Evolutionary conservation across 208 protist species (phyloP).

Genomic region (Trypanosoma caninum): DNA sequence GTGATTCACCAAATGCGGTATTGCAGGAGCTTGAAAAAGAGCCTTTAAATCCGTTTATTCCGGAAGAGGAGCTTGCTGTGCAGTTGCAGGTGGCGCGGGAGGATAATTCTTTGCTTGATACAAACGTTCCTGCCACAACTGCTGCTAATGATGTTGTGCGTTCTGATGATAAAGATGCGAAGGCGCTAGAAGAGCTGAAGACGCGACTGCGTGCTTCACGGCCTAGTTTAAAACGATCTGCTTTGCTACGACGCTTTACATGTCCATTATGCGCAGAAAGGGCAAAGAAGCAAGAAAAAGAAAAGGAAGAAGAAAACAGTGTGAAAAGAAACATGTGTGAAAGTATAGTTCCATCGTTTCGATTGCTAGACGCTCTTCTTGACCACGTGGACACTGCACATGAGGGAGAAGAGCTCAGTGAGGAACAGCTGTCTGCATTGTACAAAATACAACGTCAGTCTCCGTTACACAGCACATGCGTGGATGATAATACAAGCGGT

Average conservation of each 20-base stretch:
- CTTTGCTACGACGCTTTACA: slow-evolving; percentile 13
- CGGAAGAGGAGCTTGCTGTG: slow-evolving; percentile 35
- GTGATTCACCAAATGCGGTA: slow-evolving; percentile 55
- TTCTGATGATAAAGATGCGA: background rate
- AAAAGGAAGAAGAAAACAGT: background rate
- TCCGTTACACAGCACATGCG: slow-evolving; percentile 11
- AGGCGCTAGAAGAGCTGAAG: slow-evolving; percentile 9
- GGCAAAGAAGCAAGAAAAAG: background rate
- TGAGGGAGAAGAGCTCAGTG: slow-evolving; percentile 25
- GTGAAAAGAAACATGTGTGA: background rate
- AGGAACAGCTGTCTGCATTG: slow-evolving; percentile 33
- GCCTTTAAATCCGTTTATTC: slow-evolving; percentile 76
- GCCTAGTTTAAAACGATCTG: slow-evolving; percentile 18
- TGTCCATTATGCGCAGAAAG: slow-evolving; percentile 22
- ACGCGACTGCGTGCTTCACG: slow-evolving; percentile 18
- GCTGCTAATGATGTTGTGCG: background rate
- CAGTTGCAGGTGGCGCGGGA: slow-evolving; percentile 12
- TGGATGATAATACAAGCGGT: no score
- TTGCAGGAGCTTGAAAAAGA: slow-evolving; percentile 63
- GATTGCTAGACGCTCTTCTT: slow-evolving; percentile 55
- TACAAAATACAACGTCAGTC: slow-evolving; percentile 25
- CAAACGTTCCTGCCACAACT: background rate
- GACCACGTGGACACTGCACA: slow-evolving; percentile 56
- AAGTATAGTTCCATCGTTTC: slow-evolving; percentile 30
- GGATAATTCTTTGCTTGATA: background rate